Base-by-base conservation (phyloP, 2,329 filamentous ascomycete genomes). In the Ascochyta viciae-villosae region DNA sequence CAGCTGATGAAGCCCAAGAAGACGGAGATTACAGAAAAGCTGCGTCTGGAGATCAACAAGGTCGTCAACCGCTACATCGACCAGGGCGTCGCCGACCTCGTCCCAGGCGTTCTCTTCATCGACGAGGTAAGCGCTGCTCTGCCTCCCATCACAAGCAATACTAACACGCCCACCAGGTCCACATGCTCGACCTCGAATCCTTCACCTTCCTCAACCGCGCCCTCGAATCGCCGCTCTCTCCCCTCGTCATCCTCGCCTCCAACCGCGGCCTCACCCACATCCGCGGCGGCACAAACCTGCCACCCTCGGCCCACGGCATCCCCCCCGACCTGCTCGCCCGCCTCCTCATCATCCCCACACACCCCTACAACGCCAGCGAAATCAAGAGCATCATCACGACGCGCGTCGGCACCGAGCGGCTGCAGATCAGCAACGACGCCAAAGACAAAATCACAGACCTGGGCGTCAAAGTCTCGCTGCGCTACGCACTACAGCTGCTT, bases 1-100 rank as follows among this genome's bases (percentile, higher is more conserved):
- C 95, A 99, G 79, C 81, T 99, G 72, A 97, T 98, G 92, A 98
- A 98, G 85, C 95, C 95, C 60, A 96, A 96, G 82, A 97, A 97
- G 88, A 99, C 95, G 6, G 95, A 99, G 77, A 98, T 99, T 72
- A 99, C 95, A 27, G 95, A 99, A 79, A 99, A 99, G 82, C 82
- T 99, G 72, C 87, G 95, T 58, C 83, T 86, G 52, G 95, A 99
- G 81, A 98, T 99, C 81, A 97, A 99, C 86, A 98, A 98, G 81
- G 94, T 99, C 27, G 95, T 99, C 65, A 96, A 92, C 83, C 92
- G 94, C 77, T 99, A 98, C 79, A 99, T 99, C 67, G 95, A 98
- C 75, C 94, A 98, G 80, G 95, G 95, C 60, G 92, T 98, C 29
- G 95, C 95, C 6, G 95, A 99, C 80, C 85, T 99, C 55, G 93